These are phyloP conservation scores for Monosporascus cannonballus DNA, from an alignment of 2,329 filamentous ascomycete genomes.

Conservation along the genomic window DNA sequence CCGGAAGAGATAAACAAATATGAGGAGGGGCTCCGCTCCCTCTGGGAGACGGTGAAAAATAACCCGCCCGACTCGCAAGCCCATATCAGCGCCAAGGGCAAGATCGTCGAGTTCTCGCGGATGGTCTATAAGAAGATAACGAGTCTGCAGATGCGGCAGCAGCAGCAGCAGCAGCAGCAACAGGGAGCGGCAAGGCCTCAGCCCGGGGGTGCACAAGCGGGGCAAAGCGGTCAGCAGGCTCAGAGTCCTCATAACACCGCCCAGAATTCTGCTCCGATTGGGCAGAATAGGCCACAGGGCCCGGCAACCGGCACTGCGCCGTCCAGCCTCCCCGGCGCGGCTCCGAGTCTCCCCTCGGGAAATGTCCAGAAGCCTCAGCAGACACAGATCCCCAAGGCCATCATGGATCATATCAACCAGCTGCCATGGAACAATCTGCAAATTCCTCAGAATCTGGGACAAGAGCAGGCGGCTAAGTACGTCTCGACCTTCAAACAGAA, in stretches of 20 bases:
- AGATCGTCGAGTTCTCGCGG: constrained; percentile 55
- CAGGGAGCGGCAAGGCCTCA: constrained; percentile 16
- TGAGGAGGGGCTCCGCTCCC: constrained; percentile 45
- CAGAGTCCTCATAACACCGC: not conserved
- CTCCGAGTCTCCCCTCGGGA: constrained; percentile 2
- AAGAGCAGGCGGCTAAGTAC: constrained; percentile 16
- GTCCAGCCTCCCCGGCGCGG: constrained; percentile 1
- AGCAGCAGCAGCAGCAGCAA: constrained; percentile 9
- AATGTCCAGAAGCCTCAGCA: not conserved
- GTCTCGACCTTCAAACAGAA: constrained; percentile 13
- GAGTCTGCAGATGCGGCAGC: constrained; percentile 24
- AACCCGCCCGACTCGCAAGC: constrained; percentile 38
- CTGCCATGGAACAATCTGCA: constrained; percentile 17
- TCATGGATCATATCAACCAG: constrained; percentile 20
- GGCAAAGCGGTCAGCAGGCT: constrained; percentile 4
- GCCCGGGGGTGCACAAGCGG: constrained; percentile 19
- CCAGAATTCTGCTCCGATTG: constrained; percentile 9
- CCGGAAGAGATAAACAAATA: constrained; percentile 54
- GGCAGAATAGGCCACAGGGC: constrained; percentile 13
- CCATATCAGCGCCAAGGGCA: constrained; percentile 46
- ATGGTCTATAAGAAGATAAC: constrained; percentile 48
- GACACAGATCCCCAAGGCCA: constrained; percentile 11
- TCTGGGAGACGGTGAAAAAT: constrained; percentile 47
- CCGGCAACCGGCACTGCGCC: constrained; percentile 1
- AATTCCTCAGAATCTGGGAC: constrained; percentile 7